Evolutionary conservation across 148 eudicot species (phyloP).

Genomic region (Nepenthes gracilis): DNA sequence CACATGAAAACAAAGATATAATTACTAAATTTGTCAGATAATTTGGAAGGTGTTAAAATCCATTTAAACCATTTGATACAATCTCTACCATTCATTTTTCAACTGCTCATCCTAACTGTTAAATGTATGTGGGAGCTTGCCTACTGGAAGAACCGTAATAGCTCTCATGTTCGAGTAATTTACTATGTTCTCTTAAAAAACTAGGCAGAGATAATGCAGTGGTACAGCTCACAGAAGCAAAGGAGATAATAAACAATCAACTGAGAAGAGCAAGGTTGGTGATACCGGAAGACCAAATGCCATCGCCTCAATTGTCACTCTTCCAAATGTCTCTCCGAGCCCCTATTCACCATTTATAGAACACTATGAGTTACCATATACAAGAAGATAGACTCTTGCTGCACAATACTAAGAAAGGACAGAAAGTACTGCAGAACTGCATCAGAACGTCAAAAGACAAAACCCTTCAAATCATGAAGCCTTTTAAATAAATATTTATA

Average conservation of each 20-base stretch:
- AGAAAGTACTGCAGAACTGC: background rate
- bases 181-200: constrained; percentile 1
- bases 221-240: background rate
- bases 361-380: constrained; percentile 1
- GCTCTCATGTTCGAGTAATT: no score
- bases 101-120: no score
- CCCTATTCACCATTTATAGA: constrained; percentile 36
- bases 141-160: no score
- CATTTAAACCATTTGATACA: no score
- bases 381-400: background rate
- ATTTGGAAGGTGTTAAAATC: no score
- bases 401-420: background rate
- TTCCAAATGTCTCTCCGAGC: constrained; percentile 96
- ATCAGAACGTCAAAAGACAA: no score
- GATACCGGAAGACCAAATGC: constrained; percentile 94
- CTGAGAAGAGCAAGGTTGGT: constrained; percentile 10
- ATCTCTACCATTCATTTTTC: no score
- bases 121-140: no score
- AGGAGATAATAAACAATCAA: background rate
- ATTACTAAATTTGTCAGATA: no score
- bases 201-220: background rate
- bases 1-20: no score
- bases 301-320: constrained; percentile 98
- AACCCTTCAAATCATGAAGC: no score
- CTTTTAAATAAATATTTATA: no score